These are phyloP conservation scores for Apium graveolens DNA, from an alignment of 129 eudicot species.

Conservation along the genomic window DNA sequence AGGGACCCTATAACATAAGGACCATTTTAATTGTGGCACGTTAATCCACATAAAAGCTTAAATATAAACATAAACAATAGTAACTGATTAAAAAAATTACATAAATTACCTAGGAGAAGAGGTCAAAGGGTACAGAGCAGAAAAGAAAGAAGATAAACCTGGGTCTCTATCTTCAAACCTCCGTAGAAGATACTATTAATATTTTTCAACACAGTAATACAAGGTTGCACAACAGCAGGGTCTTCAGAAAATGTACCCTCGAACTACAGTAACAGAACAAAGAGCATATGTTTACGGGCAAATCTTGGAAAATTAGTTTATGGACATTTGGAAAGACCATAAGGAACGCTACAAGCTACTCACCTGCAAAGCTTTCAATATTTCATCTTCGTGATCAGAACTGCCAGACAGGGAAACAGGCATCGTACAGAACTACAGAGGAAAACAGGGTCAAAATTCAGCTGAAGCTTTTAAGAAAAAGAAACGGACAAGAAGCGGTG, in stretches of 20 bases:
- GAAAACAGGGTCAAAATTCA: slow-evolving; percentile 4
- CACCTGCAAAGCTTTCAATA: slow-evolving; percentile 67
- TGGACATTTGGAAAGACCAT: not conserved
- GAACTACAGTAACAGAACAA: slow-evolving; percentile 27
- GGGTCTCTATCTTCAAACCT: slow-evolving; percentile 43
- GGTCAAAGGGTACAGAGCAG: not conserved
- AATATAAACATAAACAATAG: not conserved
- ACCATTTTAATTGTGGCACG: not conserved
- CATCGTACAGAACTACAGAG: slow-evolving; percentile 42
- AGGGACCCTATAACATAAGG: not conserved
- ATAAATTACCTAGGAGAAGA: not conserved
- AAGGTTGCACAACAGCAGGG: slow-evolving; percentile 54
- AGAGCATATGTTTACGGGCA: slow-evolving; percentile 1
- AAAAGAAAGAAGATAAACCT: slow-evolving; percentile 30
- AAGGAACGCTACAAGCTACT: slow-evolving; percentile 2
- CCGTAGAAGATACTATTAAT: slow-evolving; percentile 44
- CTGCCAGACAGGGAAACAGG: slow-evolving; percentile 33
- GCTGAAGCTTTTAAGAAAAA: not conserved
- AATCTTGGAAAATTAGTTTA: not conserved
- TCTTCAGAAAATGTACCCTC: slow-evolving; percentile 49
- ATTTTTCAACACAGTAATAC: slow-evolving; percentile 50
- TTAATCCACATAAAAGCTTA: not conserved
- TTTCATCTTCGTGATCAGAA: slow-evolving; percentile 29
- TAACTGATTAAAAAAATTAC: not conserved
- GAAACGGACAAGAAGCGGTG: not conserved